phyloP scores from a whole-genome alignment of 192 early-diverging fungal genomes.

The Coemansia sp. region DNA sequence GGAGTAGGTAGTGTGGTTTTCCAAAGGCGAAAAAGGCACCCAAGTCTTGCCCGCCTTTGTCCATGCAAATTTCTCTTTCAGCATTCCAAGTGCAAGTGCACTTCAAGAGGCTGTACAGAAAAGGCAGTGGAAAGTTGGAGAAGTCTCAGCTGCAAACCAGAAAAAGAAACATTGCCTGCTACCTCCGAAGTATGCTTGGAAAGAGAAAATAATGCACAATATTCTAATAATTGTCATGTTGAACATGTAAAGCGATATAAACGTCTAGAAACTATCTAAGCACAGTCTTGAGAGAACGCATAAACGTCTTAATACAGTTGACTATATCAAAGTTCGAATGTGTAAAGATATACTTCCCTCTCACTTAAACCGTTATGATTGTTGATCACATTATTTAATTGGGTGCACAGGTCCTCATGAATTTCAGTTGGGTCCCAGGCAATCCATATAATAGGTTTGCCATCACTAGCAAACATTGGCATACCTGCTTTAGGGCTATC shows the following conservation, averaged over 20 bases:
- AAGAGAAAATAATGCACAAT: neutral
- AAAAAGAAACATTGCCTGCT: neutral
- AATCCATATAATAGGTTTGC: neutral
- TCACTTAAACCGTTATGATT: neutral
- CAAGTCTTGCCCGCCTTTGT: no score
- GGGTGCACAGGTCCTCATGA: neutral
- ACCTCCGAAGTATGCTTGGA: neutral
- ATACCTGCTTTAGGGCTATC: neutral
- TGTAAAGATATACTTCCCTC: neutral
- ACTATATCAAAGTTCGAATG: neutral
- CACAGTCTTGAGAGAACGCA: no score
- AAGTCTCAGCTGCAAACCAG: neutral
- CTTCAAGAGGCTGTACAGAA: no score
- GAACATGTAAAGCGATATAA: no score
- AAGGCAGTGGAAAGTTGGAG: neutral
- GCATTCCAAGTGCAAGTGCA: no score
- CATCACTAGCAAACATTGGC: neutral
- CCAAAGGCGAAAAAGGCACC: no score
- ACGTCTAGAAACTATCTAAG: no score
- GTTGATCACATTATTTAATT: neutral
- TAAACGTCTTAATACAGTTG: no score
- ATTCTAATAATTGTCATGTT: no score
- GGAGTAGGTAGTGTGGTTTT: no score
- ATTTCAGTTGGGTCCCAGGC: neutral
- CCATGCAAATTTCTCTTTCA: no score